These are phyloP conservation scores for Circinella minor DNA, from an alignment of 371 early-diverging fungal genomes.

Conservation along the genomic window DNA sequence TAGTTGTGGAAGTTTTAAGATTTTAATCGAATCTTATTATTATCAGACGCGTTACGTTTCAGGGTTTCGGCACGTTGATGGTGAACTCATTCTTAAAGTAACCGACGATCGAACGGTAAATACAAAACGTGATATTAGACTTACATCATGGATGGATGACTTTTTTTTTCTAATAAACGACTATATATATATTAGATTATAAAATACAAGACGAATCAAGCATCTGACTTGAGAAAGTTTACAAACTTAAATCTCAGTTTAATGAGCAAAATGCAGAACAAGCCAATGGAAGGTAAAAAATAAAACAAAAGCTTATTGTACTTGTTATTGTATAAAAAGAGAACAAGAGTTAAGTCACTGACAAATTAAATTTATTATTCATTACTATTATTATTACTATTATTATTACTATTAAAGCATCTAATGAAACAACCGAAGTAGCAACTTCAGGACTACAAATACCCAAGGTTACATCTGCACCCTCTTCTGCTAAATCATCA, in stretches of 20 bases:
- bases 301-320: too few species aligned
- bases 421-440: slow-evolving; percentile 10
- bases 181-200: slow-evolving; percentile 46
- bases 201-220: slow-evolving; percentile 76
- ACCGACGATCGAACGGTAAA: slow-evolving; percentile 71
- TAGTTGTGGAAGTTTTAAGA: not conserved
- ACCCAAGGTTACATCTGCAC: slow-evolving; percentile 16
- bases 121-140: not conserved
- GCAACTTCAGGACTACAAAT: slow-evolving; percentile 17
- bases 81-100: slow-evolving; percentile 77
- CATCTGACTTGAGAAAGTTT: slow-evolving; percentile 76
- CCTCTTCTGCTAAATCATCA: slow-evolving; percentile 11
- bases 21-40: not conserved
- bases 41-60: slow-evolving; percentile 72
- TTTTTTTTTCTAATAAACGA: not conserved
- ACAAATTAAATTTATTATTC: too few species aligned
- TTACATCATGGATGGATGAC: not conserved
- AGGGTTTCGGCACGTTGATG: slow-evolving; percentile 72
- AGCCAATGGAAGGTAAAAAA: slow-evolving; percentile 26
- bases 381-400: not conserved
- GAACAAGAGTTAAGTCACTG: too few species aligned
- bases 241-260: slow-evolving; percentile 66
- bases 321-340: too few species aligned
- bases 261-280: slow-evolving; percentile 77
- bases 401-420: not conserved